Evolutionary conservation across 2,329 filamentous ascomycete genomes (phyloP).

Genomic region (Trichoderma simmonsii): DNA sequence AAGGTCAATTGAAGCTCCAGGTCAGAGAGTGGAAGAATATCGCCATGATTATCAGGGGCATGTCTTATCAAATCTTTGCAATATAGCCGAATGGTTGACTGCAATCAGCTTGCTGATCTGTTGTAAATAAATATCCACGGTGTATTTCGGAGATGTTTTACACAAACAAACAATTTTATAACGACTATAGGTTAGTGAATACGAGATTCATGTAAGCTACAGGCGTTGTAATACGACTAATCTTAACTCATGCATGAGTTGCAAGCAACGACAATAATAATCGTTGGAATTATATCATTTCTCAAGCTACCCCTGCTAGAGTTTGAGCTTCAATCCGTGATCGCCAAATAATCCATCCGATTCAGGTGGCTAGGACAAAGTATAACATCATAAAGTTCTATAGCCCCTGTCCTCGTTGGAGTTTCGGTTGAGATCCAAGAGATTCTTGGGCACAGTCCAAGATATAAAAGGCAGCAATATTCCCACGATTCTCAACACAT

Average conservation of each 20-base stretch:
- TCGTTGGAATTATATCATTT: neutral
- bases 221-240: neutral
- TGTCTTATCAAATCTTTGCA: neutral
- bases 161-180: neutral
- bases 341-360: neutral
- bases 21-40: neutral
- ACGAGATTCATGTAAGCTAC: neutral
- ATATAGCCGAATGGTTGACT: neutral
- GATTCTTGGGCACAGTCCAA: neutral
- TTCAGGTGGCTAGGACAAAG: neutral
- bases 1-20: neutral
- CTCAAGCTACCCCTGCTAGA: neutral
- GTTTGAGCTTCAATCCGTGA: neutral
- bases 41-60: neutral
- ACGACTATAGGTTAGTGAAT: neutral
- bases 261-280: neutral
- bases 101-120: neutral
- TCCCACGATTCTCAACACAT: neutral
- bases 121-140: neutral
- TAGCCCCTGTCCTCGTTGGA: neutral
- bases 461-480: neutral
- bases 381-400: neutral
- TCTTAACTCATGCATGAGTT: neutral
- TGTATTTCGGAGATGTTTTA: neutral
- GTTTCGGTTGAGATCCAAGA: neutral